Conservation (phyloP, 1,139 yeast species). For the Suhomyces anneliseae region DNA sequence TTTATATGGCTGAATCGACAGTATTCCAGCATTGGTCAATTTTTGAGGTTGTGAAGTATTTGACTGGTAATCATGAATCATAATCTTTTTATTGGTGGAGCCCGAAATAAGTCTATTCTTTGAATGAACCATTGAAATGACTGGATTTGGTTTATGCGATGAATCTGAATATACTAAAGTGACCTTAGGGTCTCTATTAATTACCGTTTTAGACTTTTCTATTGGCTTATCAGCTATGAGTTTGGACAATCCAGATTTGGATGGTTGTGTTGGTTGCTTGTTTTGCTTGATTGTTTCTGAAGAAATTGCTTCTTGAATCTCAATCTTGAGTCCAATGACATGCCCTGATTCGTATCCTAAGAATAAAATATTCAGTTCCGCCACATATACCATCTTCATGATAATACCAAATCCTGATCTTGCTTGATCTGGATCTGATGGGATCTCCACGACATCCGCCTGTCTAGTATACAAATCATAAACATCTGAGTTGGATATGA, state of each 20-base stretch:
- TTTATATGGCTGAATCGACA: constrained; percentile 14
- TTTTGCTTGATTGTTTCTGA: not conserved
- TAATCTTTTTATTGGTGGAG: constrained; percentile 38
- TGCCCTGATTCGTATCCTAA: constrained; percentile 64
- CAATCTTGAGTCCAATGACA: constrained; percentile 33
- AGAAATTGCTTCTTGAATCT: constrained; percentile 2
- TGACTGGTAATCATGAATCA: constrained; percentile 23
- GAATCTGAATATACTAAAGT: constrained; percentile 23
- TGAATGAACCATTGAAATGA: constrained; percentile 36
- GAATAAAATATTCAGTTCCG: constrained; percentile 23
- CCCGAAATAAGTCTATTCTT: constrained; percentile 35
- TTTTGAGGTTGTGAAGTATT: constrained; percentile 14
- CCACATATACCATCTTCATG: constrained; percentile 47
- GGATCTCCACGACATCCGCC: constrained; percentile 13
- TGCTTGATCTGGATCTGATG: constrained; percentile 15
- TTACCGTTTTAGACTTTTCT: constrained; percentile 14
- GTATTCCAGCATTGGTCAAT: constrained; percentile 9
- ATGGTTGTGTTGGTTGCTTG: not conserved
- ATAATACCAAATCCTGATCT: constrained; percentile 52
- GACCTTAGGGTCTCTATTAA: constrained; percentile 24
- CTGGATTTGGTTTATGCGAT: constrained; percentile 52
- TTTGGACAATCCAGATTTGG: not conserved
- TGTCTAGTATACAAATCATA: constrained; percentile 17
- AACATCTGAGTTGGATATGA: constrained; percentile 29
- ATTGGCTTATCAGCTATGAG: not conserved